These are phyloP conservation scores for Lactarius trivialis DNA, from an alignment of 768 basidiomycete species.

Conservation along the genomic window DNA sequence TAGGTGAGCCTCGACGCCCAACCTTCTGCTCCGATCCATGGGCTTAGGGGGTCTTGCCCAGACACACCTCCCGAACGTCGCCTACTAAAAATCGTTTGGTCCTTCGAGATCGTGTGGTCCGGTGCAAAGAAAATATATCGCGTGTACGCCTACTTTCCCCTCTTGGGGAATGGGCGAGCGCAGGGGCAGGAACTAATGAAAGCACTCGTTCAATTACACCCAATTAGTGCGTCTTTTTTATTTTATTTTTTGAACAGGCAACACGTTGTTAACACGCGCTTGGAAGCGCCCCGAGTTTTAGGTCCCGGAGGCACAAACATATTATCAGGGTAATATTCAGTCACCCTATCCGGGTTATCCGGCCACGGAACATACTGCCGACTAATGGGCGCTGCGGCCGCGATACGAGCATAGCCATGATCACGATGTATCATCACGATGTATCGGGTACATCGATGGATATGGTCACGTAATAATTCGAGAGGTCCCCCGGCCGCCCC, in stretches of 20 bases:
- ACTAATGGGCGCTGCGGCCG: slow-evolving; percentile 21
- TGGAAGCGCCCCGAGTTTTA: slow-evolving; percentile 18
- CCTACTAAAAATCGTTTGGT: slow-evolving; percentile 19
- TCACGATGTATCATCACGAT: slow-evolving; percentile 22
- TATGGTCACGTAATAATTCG: slow-evolving; percentile 17
- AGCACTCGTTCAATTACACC: slow-evolving; percentile 20
- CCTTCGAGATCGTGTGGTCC: slow-evolving; percentile 20
- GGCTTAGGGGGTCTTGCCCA: slow-evolving; percentile 14
- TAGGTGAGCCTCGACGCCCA: slow-evolving; percentile 4
- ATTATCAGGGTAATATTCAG: slow-evolving; percentile 19
- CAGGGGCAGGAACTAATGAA: slow-evolving; percentile 21
- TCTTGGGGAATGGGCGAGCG: slow-evolving; percentile 20
- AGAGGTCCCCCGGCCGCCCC: not conserved
- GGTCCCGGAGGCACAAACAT: slow-evolving; percentile 22
- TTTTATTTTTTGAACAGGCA: not conserved
- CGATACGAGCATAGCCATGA: slow-evolving; percentile 17
- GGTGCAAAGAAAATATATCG: slow-evolving; percentile 20
- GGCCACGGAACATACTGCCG: slow-evolving; percentile 18
- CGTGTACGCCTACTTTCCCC: slow-evolving; percentile 20
- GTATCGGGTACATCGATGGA: slow-evolving; percentile 21
- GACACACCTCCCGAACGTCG: slow-evolving; percentile 19
- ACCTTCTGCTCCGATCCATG: slow-evolving; percentile 11
- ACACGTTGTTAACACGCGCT: slow-evolving; percentile 20
- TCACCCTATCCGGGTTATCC: slow-evolving; percentile 15
- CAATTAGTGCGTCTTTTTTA: slow-evolving; percentile 18